Evolutionary conservation across 2,329 filamentous ascomycete species (phyloP), one percentile per base, ranked within the genome.

Genomic region (Trichoderma guizhouense): DNA sequence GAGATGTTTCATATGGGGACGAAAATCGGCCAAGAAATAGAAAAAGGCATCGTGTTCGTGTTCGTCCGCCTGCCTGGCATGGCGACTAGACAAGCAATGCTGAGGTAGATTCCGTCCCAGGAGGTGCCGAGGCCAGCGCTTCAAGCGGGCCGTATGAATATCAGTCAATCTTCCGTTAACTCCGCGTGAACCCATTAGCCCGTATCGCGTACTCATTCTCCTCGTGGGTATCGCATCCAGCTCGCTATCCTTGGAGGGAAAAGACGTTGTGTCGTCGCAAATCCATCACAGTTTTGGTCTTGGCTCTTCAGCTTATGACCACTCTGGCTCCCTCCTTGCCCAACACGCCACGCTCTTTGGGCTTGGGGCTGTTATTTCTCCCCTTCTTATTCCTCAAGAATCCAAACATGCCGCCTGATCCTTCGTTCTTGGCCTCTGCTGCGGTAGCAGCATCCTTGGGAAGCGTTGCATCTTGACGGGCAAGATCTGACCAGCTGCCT

Each of bases 261-360:
- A 69, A 53, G 55, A 26, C 43, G 28, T 47, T 18, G 47, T 32
- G 58, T 57, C 61, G 36, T 53, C 34, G 30, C 32, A 36, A 36
- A 53, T 47, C 21, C 64, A 32, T 32, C 53, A n/a, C 51, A 24
- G 9, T 69, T 8, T 69, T 57, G 66, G 32, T 62, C 8, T 69
- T 8, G 57, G 32, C 39, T 21, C 30, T 28, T 74, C 84, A 92
- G 76, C 89, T 91, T 78, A 95, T 92, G 71, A 95, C 88, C 74
- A 94, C 91, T 79, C 96, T 88, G 12, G 96, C 95, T 18, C 96
- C 96, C 80, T 98, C 95, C 79, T 98, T 98, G 71, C 96, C 96
- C 72, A 99, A 80, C 8, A 99, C 95, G 72, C 96, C 96, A 70
- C 94, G 89, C 83, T 98, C 95, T 81, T 94, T 95, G 30, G 95